Evolutionary conservation across 1,139 yeast genomes (phyloP), one percentile per base, ranked within the genome.

Genomic region (Candida gigantensis): DNA sequence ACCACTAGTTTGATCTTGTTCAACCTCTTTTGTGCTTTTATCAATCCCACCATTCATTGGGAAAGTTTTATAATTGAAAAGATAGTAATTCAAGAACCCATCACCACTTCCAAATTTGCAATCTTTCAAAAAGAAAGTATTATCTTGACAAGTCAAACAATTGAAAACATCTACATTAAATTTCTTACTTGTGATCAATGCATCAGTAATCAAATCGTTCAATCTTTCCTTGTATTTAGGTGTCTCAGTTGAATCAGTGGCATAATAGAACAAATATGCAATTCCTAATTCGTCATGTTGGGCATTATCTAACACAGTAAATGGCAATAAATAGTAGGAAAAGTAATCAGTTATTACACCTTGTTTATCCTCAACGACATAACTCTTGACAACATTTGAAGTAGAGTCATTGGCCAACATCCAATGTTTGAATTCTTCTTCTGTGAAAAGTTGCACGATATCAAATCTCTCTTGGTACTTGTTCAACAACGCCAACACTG

Each of bases 101-200:
- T 92, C 97, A 30, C 99, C 99, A 34, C 81, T 78, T 16, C 96
- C 97, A 59, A 94, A 92, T 58, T 88, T 87, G 62, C 87, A 73
- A 34, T 84, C 81, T 26, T 86, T 84, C 49, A 92, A 68, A 62
- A 92, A 88, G 42, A 81, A 65, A 7, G 89, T 77, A 57, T 92
- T 94, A 57, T 92, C 98, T 63, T 90, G 95, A 9, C 89, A 74
- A 0, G 97, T 81, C 43, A 92, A 72, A 11, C 97, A 96, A 58
- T 92, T 92, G 74, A 90, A 88, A 3, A 94, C 97, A 58, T 92
- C 98, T 52, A 86, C 88, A 28, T 74, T 72, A 37, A 69, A 62
- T 45, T 66, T 53, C 58, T 85, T 84, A 25, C 96, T 81, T 27
- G 88, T 66, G 39, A 90, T 76, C 42, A 92, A 74, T 0, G 95